Evolutionary conservation across 345 rosid species (phyloP), one percentile per base, ranked within the genome.

Genomic region (Salix arbutifolia): DNA sequence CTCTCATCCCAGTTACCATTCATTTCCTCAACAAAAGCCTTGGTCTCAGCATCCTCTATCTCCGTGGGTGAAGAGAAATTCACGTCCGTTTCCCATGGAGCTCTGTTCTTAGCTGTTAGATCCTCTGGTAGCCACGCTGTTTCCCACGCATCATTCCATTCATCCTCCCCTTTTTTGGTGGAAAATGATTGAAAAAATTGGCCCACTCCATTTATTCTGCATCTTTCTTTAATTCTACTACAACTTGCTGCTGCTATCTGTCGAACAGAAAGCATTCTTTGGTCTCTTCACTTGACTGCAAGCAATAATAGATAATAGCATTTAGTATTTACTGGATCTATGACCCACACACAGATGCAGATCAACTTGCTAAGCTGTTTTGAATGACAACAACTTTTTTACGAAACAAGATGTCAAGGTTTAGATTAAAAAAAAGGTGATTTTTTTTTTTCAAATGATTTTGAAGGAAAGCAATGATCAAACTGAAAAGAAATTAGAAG

Each of bases 131-230:
- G 81, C 98, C 97, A 95, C 40, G 99, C 94, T 5, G 94, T 76
- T 77, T 95, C 99, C 96, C 96, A 91, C 8, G 97, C 93, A 68
- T 93, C 94, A 79, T 95, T 95, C 99, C 97, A 95, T 64, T 91
- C 92, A 6, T 91, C 92, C 44, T 87, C 93, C 33, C 84, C 88
- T 17, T 81, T 86, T 75, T 84, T 80, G 25, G 87, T 76, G 4
- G 90, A 87, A 26, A 88, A 42, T 28, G 76, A 70, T 31, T 67
- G 78, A 52, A 70, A 50, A n/a, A 84, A 31, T 19, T 19, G 9
- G 58, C 58, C n/a, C 19, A 0, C 58, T 46, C 62, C 23, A 0
- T 72, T 31, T 65, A 82, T 33, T 33, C 6, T 37, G 26, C 18
- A 71, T 74, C 73, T 7, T 44, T 74, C 70, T 33, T 76, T 9